Percentiles rank a stretch among this genome's conserved stretches.
phyloP scores from a whole-genome alignment of 108 stramenopile species.

The Mediolabrus comicus region DNA sequence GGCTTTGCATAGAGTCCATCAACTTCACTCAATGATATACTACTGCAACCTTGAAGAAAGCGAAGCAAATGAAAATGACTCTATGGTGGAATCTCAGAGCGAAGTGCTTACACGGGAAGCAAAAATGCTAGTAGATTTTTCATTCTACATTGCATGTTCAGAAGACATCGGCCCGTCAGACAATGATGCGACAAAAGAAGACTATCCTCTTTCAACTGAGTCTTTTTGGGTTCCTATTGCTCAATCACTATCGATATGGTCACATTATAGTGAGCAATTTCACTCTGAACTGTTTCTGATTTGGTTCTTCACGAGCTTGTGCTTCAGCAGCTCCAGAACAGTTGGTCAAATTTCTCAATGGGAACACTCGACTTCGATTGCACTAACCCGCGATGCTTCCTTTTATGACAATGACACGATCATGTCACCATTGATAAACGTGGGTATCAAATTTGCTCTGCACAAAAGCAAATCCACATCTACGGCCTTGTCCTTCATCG shows the following conservation, averaged over 20 bases:
- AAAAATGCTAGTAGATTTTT: constrained; percentile 39
- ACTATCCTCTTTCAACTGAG: neutral
- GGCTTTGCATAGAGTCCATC: constrained; percentile 45
- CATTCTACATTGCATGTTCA: constrained; percentile 28
- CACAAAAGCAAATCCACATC: neutral
- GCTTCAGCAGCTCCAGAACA: neutral
- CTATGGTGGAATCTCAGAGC: constrained; percentile 1
- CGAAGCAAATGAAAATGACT: constrained; percentile 9
- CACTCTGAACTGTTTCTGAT: constrained; percentile 35
- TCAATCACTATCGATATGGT: constrained; percentile 39
- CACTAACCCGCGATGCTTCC: constrained; percentile 43
- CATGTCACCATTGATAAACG: constrained; percentile 23
- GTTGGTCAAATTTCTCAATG: constrained; percentile 1
- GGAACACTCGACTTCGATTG: constrained; percentile 14
- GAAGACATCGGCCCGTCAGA: neutral
- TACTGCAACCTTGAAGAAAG: constrained; percentile 37
- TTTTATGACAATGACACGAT: constrained; percentile 34
- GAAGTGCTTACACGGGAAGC: constrained; percentile 25
- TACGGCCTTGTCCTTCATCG: constrained; percentile 24
- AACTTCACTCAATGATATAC: constrained; percentile 51
- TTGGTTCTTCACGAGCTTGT: constrained; percentile 35
- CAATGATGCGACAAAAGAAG: neutral
- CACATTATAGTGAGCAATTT: constrained; percentile 26
- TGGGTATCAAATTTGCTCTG: constrained; percentile 25
- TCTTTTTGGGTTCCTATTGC: constrained; percentile 32